phyloP scores from a whole-genome alignment of 306 rosid genomes.

The Rosa chinensis region DNA sequence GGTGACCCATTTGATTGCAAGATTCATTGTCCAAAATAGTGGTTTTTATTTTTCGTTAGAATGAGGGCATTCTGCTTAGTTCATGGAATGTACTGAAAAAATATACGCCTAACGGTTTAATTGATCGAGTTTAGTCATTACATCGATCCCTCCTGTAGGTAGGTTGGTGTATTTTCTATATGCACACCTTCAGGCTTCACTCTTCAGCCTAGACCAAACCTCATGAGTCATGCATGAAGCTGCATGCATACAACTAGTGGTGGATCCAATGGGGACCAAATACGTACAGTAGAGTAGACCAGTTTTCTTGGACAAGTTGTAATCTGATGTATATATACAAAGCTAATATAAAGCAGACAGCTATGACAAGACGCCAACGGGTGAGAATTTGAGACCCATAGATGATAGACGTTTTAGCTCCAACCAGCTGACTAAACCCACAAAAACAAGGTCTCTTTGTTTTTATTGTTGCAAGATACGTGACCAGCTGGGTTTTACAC shows the following conservation, averaged over 20 bases:
- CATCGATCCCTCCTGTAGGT: no score
- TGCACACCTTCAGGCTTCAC: no score
- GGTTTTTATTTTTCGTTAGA: no score
- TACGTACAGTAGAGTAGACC: neutral
- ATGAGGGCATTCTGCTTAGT: no score
- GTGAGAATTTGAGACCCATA: conserved; percentile 3
- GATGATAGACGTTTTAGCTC: neutral
- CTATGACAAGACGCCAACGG: neutral
- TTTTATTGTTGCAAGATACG: neutral
- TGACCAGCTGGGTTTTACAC: conserved; percentile 10
- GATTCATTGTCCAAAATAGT: neutral
- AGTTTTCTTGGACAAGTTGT: neutral
- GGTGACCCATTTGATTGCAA: neutral
- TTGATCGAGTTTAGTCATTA: no score
- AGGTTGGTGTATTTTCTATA: no score
- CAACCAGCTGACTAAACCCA: neutral
- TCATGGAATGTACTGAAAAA: no score
- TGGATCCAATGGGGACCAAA: neutral
- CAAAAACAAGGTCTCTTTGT: neutral
- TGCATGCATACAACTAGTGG: neutral
- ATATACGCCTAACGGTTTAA: no score
- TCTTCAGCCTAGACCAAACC: no score
- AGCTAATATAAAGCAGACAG: neutral
- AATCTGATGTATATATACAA: neutral
- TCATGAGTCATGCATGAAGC: no score